phyloP scores from a whole-genome alignment of 1,284 basidiomycete genomes.

The Inonotus hispidus region DNA sequence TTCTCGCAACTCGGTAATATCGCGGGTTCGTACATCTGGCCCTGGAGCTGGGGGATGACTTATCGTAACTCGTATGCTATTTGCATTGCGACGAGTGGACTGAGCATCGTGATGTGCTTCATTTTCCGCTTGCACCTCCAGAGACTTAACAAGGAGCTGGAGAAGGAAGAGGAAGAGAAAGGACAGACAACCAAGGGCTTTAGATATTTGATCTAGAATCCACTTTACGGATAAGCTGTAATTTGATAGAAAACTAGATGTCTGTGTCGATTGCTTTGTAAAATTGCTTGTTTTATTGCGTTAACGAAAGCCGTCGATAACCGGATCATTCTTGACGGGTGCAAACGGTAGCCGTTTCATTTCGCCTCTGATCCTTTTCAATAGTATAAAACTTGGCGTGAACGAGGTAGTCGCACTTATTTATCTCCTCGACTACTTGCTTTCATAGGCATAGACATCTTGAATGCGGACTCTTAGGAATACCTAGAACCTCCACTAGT shows the following conservation, averaged over 20 bases:
- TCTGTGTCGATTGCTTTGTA: neutral
- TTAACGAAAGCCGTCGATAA: neutral
- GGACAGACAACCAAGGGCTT: slow-evolving; percentile 38
- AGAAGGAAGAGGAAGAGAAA: slow-evolving; percentile 37
- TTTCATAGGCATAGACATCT: too few relatives aligned
- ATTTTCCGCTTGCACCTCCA: slow-evolving; percentile 47
- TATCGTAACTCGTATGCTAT: slow-evolving; percentile 42
- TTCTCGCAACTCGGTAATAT: slow-evolving; percentile 74
- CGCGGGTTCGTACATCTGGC: slow-evolving; percentile 60
- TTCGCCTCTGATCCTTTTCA: neutral
- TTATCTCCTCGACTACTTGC: too few relatives aligned
- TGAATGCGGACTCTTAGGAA: neutral
- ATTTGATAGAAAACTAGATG: too few relatives aligned
- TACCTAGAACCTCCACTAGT: neutral
- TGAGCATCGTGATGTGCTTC: slow-evolving; percentile 49
- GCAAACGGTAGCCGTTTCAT: too few relatives aligned
- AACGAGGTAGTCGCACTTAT: too few relatives aligned
- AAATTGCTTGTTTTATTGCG: neutral
- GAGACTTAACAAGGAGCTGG: slow-evolving; percentile 41
- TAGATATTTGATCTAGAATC: slow-evolving; percentile 42
- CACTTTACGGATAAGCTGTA: neutral
- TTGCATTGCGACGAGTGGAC: slow-evolving; percentile 43
- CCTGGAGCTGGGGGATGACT: slow-evolving; percentile 35
- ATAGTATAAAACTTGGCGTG: too few relatives aligned
- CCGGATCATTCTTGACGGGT: neutral